phyloP scores from a whole-genome alignment of 108 stramenopile genomes.

The Asterionellopsis glacialis region DNA sequence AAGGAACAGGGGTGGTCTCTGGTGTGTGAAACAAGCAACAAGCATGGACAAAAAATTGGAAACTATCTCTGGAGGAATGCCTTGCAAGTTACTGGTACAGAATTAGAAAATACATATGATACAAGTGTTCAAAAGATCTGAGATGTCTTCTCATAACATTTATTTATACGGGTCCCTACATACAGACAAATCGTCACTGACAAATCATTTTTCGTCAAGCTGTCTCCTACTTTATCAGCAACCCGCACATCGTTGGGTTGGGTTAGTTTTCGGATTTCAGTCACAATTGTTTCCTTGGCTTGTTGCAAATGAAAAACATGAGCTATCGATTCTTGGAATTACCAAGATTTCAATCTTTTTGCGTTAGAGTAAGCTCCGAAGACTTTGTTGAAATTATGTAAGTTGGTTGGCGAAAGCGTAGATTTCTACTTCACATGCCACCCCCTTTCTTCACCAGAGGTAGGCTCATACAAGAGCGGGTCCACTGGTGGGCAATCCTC shows the following conservation, averaged over 20 bases:
- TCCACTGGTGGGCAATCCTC: slow-evolving; percentile 76
- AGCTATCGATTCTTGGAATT: slow-evolving; percentile 25
- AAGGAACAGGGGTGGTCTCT: slow-evolving; percentile 30
- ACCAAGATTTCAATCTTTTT: slow-evolving; percentile 32
- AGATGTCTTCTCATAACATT: slow-evolving; percentile 74
- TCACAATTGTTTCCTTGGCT: slow-evolving; percentile 41
- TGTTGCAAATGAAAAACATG: slow-evolving; percentile 38
- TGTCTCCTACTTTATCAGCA: slow-evolving; percentile 19
- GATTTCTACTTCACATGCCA: slow-evolving; percentile 9
- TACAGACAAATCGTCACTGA: slow-evolving; percentile 7
- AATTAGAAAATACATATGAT: slow-evolving; percentile 46
- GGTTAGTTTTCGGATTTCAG: slow-evolving; percentile 2
- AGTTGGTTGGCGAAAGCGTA: slow-evolving; percentile 29
- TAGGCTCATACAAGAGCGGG: slow-evolving; percentile 46
- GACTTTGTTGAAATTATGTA: slow-evolving; percentile 1
- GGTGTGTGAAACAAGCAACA: slow-evolving; percentile 42
- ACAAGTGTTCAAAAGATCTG: slow-evolving; percentile 58
- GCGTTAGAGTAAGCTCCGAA: slow-evolving; percentile 17
- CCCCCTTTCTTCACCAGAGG: slow-evolving; percentile 13
- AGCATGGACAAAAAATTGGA: slow-evolving; percentile 56
- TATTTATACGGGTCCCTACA: slow-evolving; percentile 27
- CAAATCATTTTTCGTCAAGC: slow-evolving; percentile 18
- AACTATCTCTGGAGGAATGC: slow-evolving; percentile 63
- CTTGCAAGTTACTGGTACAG: slow-evolving; percentile 54
- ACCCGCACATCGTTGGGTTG: slow-evolving; percentile 22